phyloP scores from a whole-genome alignment of 768 basidiomycete species.

The Suillus brevipes region DNA sequence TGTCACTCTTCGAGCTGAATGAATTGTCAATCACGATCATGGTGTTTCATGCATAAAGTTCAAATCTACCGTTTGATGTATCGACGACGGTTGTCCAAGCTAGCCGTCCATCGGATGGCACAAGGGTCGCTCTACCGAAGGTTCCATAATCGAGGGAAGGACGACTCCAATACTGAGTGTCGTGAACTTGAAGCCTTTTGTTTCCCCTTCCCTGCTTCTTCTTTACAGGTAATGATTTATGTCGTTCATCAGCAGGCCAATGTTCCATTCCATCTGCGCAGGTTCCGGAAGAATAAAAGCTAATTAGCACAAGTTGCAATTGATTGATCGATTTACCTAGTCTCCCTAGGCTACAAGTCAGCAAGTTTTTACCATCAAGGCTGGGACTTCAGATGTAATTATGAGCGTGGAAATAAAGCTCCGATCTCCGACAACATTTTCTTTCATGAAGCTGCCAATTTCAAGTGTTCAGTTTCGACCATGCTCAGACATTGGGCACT shows the following conservation, averaged over 20 bases:
- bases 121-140: constrained; percentile 56
- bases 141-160: constrained; percentile 60
- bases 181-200: constrained; percentile 31
- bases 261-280: constrained; percentile 70
- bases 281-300: not conserved
- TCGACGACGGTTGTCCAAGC: constrained; percentile 53
- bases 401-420: constrained; percentile 9
- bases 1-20: constrained; percentile 33
- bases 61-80: constrained; percentile 26
- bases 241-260: constrained; percentile 61
- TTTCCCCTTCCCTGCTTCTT: constrained; percentile 24
- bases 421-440: constrained; percentile 8
- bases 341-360: too few species aligned
- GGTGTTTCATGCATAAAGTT: not conserved
- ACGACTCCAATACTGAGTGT: constrained; percentile 39
- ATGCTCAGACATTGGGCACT: constrained; percentile 59
- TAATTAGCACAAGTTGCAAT: not conserved
- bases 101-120: constrained; percentile 42
- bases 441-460: not conserved
- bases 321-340: too few species aligned
- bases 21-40: constrained; percentile 10
- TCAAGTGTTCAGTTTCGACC: constrained; percentile 15
- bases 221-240: constrained; percentile 16
- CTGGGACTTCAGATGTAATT: not conserved
- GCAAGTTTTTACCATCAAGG: too few species aligned